These are phyloP conservation scores for Aspergillus fructus DNA, from an alignment of 2,329 filamentous ascomycete species.

Conservation along the genomic window DNA sequence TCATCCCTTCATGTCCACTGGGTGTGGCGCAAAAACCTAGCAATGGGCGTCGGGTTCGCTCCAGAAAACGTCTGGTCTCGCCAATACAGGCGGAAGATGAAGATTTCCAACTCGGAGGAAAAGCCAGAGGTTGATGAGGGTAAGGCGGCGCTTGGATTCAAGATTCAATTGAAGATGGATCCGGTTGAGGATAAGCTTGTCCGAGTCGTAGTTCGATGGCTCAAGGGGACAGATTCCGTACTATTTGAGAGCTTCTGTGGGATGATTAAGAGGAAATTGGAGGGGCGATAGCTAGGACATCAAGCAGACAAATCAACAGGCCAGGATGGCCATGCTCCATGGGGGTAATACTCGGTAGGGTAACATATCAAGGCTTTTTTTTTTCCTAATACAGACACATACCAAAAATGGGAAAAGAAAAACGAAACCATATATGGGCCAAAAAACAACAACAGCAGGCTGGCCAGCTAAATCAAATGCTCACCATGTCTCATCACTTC, in stretches of 20 bases:
- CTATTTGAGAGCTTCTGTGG: constrained; percentile 87
- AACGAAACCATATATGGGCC: neutral
- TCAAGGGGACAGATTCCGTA: constrained; percentile 69
- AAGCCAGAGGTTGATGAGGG: constrained; percentile 36
- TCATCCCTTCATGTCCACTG: constrained; percentile 61
- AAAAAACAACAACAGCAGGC: neutral
- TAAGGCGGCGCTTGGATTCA: constrained; percentile 58
- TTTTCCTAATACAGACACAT: neutral
- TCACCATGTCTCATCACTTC: neutral
- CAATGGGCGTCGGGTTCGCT: constrained; percentile 62
- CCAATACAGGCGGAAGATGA: constrained; percentile 63
- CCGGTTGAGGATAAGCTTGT: constrained; percentile 42
- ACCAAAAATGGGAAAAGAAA: neutral
- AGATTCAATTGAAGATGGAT: constrained; percentile 49
- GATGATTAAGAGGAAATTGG: constrained; percentile 63
- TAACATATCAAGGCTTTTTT: neutral
- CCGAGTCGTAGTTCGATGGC: constrained; percentile 63
- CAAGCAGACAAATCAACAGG: neutral
- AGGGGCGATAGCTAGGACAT: constrained; percentile 16
- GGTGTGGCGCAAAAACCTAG: constrained; percentile 58
- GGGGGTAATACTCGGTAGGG: neutral
- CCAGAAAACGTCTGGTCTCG: constrained; percentile 74
- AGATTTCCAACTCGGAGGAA: constrained; percentile 22
- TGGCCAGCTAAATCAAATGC: neutral
- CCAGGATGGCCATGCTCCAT: neutral